phyloP scores from a whole-genome alignment of 257 asterid genomes.

The Plantago ovata region DNA sequence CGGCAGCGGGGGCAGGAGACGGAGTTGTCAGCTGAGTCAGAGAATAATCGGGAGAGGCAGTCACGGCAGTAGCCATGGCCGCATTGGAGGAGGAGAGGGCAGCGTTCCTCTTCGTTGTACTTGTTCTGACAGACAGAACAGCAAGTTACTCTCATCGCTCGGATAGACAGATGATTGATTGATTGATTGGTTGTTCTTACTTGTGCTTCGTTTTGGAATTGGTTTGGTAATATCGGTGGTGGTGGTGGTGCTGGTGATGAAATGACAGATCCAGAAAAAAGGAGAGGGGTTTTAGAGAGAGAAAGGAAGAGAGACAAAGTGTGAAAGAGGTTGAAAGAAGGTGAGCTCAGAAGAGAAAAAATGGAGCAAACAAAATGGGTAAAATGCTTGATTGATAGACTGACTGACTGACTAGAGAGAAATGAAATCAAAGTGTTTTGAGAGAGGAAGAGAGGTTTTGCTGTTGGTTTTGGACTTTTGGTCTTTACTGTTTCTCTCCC shows the following conservation, averaged over 20 bases:
- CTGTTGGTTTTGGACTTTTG: no score
- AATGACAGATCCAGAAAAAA: constrained; percentile 26
- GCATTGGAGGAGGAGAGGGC: constrained; percentile 96
- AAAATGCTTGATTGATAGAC: constrained; percentile 28
- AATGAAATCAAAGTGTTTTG: no score
- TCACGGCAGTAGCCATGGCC: constrained; percentile 97
- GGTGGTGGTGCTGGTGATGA: constrained; percentile 18
- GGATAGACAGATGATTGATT: neutral
- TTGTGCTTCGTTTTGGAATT: neutral
- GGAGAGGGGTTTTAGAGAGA: constrained; percentile 31
- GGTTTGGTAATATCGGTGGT: no score
- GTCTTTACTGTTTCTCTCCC: constrained; percentile 4
- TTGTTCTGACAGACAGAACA: constrained; percentile 90
- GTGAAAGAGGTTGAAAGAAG: constrained; percentile 15
- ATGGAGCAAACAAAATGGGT: constrained; percentile 25
- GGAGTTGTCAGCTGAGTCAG: constrained; percentile 65
- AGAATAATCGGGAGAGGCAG: constrained; percentile 80
- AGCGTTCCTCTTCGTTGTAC: constrained; percentile 89
- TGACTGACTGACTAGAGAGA: no score
- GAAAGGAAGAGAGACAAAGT: constrained; percentile 21
- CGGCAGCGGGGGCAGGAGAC: constrained; percentile 98
- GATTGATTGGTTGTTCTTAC: no score
- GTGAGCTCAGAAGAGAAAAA: constrained; percentile 24
- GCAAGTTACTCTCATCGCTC: constrained; percentile 65
- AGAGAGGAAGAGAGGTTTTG: no score